Percentiles rank a stretch among this genome's conserved stretches.
phyloP scores from a whole-genome alignment of 768 basidiomycete species.

The Crepidotus variabilis region DNA sequence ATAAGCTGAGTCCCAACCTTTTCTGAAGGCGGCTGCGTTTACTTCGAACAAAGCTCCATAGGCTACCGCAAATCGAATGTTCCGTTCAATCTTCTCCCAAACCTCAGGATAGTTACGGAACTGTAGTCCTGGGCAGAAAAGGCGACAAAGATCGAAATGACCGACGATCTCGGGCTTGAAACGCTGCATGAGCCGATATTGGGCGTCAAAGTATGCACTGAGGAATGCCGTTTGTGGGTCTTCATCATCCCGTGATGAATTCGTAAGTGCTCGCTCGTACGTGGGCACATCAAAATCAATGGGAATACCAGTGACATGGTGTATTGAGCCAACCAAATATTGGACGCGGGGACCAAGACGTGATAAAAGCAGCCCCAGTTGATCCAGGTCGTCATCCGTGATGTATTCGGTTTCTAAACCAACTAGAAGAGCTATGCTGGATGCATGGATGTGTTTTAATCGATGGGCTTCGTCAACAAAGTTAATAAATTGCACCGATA shows the following conservation, averaged over 20 bases:
- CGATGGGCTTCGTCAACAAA: conserved; percentile 82
- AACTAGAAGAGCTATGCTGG: conserved; percentile 72
- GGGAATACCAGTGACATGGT: conserved; percentile 83
- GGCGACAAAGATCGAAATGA: conserved; percentile 88
- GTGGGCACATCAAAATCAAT: conserved; percentile 88
- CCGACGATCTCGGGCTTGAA: conserved; percentile 88
- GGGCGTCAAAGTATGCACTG: conserved; percentile 79
- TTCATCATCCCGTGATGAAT: conserved; percentile 24
- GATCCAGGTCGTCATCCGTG: conserved; percentile 58
- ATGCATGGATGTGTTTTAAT: conserved; percentile 58
- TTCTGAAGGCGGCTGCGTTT: conserved; percentile 90
- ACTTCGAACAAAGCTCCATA: conserved; percentile 94
- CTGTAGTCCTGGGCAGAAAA: conserved; percentile 66
- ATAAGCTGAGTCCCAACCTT: conserved; percentile 84
- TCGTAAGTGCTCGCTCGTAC: conserved; percentile 57
- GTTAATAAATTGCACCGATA: conserved; percentile 61
- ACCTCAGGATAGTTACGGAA: conserved; percentile 57
- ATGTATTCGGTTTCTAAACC: conserved; percentile 95
- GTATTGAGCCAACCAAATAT: conserved; percentile 90
- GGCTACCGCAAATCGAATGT: conserved; percentile 62
- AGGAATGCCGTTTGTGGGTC: conserved; percentile 46
- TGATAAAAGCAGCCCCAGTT: conserved; percentile 50
- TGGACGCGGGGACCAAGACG: conserved; percentile 55
- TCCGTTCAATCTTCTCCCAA: conserved; percentile 66
- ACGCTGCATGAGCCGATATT: conserved; percentile 63